Base-by-base conservation (phyloP, 768 basidiomycete genomes). In the Suillus ampliporus region DNA sequence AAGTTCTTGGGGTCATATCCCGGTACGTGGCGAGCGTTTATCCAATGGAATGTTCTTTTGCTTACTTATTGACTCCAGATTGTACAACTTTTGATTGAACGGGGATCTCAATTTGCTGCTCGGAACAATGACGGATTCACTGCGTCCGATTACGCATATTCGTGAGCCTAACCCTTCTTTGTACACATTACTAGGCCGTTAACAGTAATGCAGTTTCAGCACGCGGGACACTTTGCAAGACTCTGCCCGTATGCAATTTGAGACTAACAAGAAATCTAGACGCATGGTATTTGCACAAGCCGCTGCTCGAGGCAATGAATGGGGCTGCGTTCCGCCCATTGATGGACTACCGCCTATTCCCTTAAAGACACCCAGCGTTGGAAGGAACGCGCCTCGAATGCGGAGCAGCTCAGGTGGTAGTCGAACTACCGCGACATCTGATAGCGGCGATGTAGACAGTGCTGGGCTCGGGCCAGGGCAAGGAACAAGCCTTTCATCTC, bases 41-140 rank as follows among this genome's bases (percentile, higher is more conserved):
- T 61, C 17, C 56, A 62, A 57, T 52, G 41, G 35, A 14, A 37
- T 50, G 68, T 38, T 28, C 56, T 34, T 31, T 21, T 44, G 35
- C 67, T 61, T 38, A 60, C 65, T 71, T 46, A 72, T 57, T 38
- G 51, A 41, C 26, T 28, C 35, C 70, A 94, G 86, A 85, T 94
- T 48, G 89, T 97, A 7, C 92, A 92, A 76, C 77, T 95, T 17
- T 82, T 98, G 52, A 92, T 98, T 63, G 93, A 95, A 73, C 83
- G 92, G 63, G 95, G 96, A 1, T 96, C 94, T 69, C 89, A 90
- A 69, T 93, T 87, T 73, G 79, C 86, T 31, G 89, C 89, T 23
- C 86, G 90, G 65, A 98, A 98, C 73, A 94, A 95, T 63, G 88
- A 93, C 64, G 95, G 95, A 0, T 97, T 95, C 73, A 93, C 92